Evolutionary conservation across 108 stramenopile genomes (phyloP).

Genomic region (Cyclotella cryptica): DNA sequence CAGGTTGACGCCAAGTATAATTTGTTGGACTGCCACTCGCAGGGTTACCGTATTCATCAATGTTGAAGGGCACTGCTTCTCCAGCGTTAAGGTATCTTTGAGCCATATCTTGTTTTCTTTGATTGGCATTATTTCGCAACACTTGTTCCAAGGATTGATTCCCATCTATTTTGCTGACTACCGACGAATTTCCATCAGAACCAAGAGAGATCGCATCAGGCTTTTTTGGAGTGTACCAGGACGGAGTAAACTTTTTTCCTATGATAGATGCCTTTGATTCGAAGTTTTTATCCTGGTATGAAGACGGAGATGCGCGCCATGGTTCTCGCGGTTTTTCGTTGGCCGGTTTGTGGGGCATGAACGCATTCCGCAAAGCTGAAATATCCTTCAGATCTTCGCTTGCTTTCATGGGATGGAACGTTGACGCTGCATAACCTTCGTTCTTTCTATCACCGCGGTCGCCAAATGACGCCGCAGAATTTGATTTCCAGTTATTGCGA

Average conservation of each 20-base stretch:
- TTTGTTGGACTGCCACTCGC: too few species aligned
- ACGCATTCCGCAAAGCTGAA: slow-evolving; percentile 34
- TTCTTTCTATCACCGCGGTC: too few species aligned
- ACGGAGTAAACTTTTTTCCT: slow-evolving; percentile 18
- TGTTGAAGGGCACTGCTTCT: slow-evolving; percentile 30
- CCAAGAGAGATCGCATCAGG: not conserved
- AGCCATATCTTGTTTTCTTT: slow-evolving; percentile 41
- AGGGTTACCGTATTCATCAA: slow-evolving; percentile 17
- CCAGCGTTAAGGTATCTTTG: slow-evolving; percentile 41
- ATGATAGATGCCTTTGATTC: not conserved
- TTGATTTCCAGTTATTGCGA: not conserved
- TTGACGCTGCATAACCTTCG: too few species aligned
- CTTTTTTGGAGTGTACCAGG: slow-evolving; percentile 18
- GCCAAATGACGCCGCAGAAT: not conserved
- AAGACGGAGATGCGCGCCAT: too few species aligned
- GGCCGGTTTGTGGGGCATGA: slow-evolving; percentile 25
- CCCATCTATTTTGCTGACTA: not conserved
- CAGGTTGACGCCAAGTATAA: slow-evolving; percentile 12
- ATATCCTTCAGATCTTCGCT: slow-evolving; percentile 39
- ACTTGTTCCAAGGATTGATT: slow-evolving; percentile 33
- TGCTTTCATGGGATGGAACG: not conserved
- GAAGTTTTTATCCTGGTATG: not conserved
- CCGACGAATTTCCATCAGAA: not conserved
- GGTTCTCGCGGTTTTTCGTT: not conserved
- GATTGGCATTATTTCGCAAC: slow-evolving; percentile 25